Evolutionary conservation across 2,329 filamentous ascomycete species (phyloP).

Genomic region (Verticillium tricorpus): DNA sequence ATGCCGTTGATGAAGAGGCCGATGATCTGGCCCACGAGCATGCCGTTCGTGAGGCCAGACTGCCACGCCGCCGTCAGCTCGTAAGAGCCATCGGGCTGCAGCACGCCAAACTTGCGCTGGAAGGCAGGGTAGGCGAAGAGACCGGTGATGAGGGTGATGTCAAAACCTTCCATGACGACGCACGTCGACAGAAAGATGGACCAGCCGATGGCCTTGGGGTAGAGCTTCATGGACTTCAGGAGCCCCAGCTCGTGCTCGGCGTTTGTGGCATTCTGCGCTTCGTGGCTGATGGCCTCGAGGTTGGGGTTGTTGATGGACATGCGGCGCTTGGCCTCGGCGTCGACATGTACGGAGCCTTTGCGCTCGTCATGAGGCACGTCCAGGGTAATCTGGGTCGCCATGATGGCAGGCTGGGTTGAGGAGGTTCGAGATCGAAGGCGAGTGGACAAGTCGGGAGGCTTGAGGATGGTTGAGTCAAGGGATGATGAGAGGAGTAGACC

Average conservation of each 20-base stretch:
- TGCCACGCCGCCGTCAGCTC: conserved; percentile 47
- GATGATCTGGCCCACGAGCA: conserved; percentile 42
- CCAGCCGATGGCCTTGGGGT: conserved; percentile 37
- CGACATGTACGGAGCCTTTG: not conserved
- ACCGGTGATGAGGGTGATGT: conserved; percentile 10
- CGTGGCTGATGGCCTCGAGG: conserved; percentile 7
- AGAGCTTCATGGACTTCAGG: conserved; percentile 33
- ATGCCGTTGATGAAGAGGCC: conserved; percentile 46
- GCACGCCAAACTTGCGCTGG: conserved; percentile 32
- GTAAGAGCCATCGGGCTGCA: conserved; percentile 31
- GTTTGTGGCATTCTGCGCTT: conserved; percentile 33
- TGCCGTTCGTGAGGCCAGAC: conserved; percentile 43
- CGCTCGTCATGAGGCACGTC: not conserved
- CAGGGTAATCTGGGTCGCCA: not conserved
- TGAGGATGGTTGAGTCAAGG: not conserved
- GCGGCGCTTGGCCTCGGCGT: conserved; percentile 4
- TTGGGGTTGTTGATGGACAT: conserved; percentile 1
- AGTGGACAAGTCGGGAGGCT: not conserved
- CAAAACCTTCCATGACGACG: conserved; percentile 32
- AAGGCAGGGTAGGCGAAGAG: conserved; percentile 20
- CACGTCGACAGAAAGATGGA: conserved; percentile 36
- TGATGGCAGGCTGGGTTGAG: not conserved
- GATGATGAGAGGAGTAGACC: not conserved
- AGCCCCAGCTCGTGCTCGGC: conserved; percentile 32
- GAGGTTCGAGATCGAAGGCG: not conserved